Evolutionary conservation across 225 moss, liverwort and hornwort species (phyloP), one percentile per base, ranked within the genome.

Genomic region (Marchantia polymorpha): DNA sequence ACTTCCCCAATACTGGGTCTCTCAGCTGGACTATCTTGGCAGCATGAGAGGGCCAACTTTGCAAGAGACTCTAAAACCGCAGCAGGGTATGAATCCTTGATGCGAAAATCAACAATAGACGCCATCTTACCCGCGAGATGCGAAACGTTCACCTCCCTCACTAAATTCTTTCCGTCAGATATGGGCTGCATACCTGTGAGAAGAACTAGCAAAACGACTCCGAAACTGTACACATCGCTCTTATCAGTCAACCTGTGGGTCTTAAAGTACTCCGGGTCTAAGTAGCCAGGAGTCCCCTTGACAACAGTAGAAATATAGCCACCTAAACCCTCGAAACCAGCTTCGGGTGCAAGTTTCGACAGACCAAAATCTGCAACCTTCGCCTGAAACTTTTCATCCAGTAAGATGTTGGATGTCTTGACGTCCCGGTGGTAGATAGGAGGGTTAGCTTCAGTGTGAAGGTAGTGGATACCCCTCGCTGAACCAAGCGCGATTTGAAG

Each of bases 191-290:
- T 64, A 49, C 94, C 94, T 0, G 96, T 93, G 20, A 97, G 64
- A 9, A 97, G 91, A 79, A 94, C 96, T 58, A 97, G 85, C 61
- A 97, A 72, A 0, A 97, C 93, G 64, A 97, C 91, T 39, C 96
- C 96, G 77, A 94, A 94, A 82, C 96, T 96, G 88, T 96, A 96
- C 8, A 96, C 96, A 73, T 96, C 96, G 81, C 96, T 96, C 89
- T 96, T 96, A 80, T 94, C 96, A 15, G 96, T 96, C 79, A 96
- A 78, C 72, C 91, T 90, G 76, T 94, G 92, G 17, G 96, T 96
- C 81, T 94, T 94, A 82, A 92, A 94, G 74, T 96, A 96, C 58
- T 96, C 94, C 3, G 96, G 96, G 78, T 96, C 96, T 53, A 96
- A 68, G 80, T 97, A 97, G 0, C n/a, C n/a, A n/a, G n/a, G n/a